These are phyloP conservation scores for Rhizoctonia solani DNA, from an alignment of 1,284 basidiomycete species.

Conservation along the genomic window DNA sequence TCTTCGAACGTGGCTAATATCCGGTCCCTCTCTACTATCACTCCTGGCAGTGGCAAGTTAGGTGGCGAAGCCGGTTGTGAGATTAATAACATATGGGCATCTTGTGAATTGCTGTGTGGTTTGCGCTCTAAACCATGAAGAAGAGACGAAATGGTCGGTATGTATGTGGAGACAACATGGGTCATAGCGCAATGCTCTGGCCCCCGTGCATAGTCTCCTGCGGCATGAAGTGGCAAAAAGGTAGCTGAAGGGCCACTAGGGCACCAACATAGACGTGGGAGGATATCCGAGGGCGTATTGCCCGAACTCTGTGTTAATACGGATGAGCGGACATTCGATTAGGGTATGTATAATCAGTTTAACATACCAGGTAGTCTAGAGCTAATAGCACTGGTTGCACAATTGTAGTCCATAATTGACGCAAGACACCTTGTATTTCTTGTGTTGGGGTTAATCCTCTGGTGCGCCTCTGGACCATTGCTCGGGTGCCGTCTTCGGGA, in stretches of 20 bases:
- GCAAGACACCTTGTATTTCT: background rate
- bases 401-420: background rate
- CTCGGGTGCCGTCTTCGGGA: background rate
- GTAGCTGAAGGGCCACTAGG: background rate
- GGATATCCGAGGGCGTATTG: background rate
- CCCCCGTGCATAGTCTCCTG: slow-evolving; percentile 13
- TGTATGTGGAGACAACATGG: slow-evolving; percentile 24
- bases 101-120: background rate
- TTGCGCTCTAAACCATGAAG: background rate
- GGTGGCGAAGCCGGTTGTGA: slow-evolving; percentile 2
- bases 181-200: slow-evolving; percentile 12
- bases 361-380: background rate
- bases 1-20: background rate
- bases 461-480: background rate
- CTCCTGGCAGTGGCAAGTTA: background rate
- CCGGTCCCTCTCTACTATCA: slow-evolving; percentile 6
- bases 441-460: background rate
- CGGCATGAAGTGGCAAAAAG: slow-evolving; percentile 26
- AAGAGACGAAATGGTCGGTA: slow-evolving; percentile 12
- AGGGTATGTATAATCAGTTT: too few species aligned
- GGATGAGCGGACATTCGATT: too few species aligned
- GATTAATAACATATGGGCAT: slow-evolving; percentile 11
- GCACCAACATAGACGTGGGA: slow-evolving; percentile 15
- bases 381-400: background rate
- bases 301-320: too few species aligned